Percentiles rank a stretch among this genome's conserved stretches.
phyloP scores from a whole-genome alignment of 2,329 filamentous ascomycete species.

The Akanthomyces muscarius region DNA sequence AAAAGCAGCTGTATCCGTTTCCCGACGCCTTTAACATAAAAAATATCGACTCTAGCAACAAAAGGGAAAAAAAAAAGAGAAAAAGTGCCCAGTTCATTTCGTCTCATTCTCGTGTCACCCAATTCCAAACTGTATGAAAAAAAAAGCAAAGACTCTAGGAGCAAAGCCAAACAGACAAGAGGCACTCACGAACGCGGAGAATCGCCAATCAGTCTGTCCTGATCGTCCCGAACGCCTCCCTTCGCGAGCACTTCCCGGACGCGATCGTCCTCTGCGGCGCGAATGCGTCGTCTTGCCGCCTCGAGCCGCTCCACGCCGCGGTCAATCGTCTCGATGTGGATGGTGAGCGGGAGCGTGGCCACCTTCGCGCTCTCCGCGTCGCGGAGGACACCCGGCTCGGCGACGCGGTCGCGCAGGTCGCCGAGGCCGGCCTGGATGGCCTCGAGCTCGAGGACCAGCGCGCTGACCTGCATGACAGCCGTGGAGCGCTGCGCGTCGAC shows the following conservation, averaged over 20 bases:
- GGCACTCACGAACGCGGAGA: constrained; percentile 14
- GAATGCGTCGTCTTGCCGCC: constrained; percentile 55
- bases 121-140: too few species aligned
- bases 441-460: constrained; percentile 68
- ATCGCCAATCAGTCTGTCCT: constrained; percentile 39
- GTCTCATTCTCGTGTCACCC: not conserved
- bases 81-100: not conserved
- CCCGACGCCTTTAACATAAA: not conserved
- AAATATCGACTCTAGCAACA: not conserved
- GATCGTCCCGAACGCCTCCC: constrained; percentile 38
- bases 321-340: constrained; percentile 73
- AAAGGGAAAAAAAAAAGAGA: not conserved
- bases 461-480: constrained; percentile 65
- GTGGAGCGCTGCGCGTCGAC: constrained; percentile 63
- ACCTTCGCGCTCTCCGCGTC: constrained; percentile 32
- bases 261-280: constrained; percentile 55
- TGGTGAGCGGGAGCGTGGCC: constrained; percentile 55
- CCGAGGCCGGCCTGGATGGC: constrained; percentile 67
- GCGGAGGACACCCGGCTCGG: constrained; percentile 58
- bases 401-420: constrained; percentile 67
- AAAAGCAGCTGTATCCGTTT: not conserved
- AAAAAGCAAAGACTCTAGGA: not conserved
- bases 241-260: constrained; percentile 49
- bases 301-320: constrained; percentile 69
- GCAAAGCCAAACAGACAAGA: not conserved